Evolutionary conservation across 208 protist genomes (phyloP), one percentile per base, ranked within the genome.

Genomic region (Pavlovales sp.): DNA sequence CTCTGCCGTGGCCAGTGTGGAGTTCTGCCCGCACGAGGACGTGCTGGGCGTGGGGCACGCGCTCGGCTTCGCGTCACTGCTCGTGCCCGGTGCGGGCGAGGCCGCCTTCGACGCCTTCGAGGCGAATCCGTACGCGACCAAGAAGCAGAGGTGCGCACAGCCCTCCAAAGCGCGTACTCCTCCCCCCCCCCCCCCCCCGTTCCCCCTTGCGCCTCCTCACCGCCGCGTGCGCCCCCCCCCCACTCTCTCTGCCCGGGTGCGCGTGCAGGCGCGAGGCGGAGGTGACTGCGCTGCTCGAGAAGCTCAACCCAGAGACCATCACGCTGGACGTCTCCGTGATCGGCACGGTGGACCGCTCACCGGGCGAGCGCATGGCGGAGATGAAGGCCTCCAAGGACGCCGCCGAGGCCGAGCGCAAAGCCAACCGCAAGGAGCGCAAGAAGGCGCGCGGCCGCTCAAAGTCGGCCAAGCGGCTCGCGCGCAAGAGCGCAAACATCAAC

Each of bases 1-100:
- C 8, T 75, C 34, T 26, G 37, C 1, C 42, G 86, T 86, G 32
- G 34, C 57, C 34, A 42, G 22, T 28, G 75, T 92, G 5, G 57
- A 44, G 39, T 97, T 97, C 89, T 92, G 88, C 84, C 96, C 96
- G 41, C 96, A 92, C 90, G 95, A 97, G 85, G 96, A 97, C 91
- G 90, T 97, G 30, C 86, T 97, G 0, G 95, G 94, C 75, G 84
- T 97, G 44, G 95, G 95, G 11, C 95, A 94, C 57, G 77, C 66
- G 0, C 66, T 37, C 22, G 95, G 95, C 75, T 91, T 95, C 67
- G 78, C 66, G 8, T 93, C 90, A 39, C 88, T 96, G 28, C 66
- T 96, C 5, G 91, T 95, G 8, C 93, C 93, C 0, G 86, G 88
- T 42, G 86, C 93, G 46, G 96, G 95, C 83, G 94, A 97, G 84